Evolutionary conservation across 2,329 filamentous ascomycete species (phyloP).

Genomic region (Corinectria fuckeliana): DNA sequence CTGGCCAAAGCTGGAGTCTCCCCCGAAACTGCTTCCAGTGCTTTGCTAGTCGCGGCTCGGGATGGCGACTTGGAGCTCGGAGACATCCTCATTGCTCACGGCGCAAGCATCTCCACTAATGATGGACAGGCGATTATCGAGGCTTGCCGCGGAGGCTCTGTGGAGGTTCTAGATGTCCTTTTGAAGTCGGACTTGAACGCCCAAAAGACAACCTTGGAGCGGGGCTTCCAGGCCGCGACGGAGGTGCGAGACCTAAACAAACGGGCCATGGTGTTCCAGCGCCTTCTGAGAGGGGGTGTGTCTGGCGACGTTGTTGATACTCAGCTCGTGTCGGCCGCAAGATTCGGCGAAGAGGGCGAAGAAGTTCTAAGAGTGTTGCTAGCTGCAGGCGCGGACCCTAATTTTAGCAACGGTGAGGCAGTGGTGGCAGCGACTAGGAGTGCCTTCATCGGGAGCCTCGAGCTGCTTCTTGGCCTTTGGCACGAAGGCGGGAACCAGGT

Average conservation of each 20-base stretch:
- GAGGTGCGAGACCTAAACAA: slow-evolving; percentile 57
- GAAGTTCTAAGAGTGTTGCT: slow-evolving; percentile 59
- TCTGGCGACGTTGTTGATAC: slow-evolving; percentile 58
- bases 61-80: slow-evolving; percentile 61
- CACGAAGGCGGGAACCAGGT: slow-evolving; percentile 51
- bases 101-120: slow-evolving; percentile 57
- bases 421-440: slow-evolving; percentile 61
- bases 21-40: slow-evolving; percentile 53
- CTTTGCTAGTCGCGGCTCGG: slow-evolving; percentile 57
- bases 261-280: slow-evolving; percentile 56
- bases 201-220: slow-evolving; percentile 52
- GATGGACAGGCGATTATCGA: slow-evolving; percentile 62
- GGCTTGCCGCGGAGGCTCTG: slow-evolving; percentile 58
- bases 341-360: slow-evolving; percentile 57
- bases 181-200: slow-evolving; percentile 50
- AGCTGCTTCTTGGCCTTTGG: slow-evolving; percentile 58
- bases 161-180: slow-evolving; percentile 58
- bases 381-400: slow-evolving; percentile 59
- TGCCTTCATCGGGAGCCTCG: slow-evolving; percentile 56
- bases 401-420: slow-evolving; percentile 61
- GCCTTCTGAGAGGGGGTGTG: slow-evolving; percentile 58
- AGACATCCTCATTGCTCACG: slow-evolving; percentile 57
- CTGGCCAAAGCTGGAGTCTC: slow-evolving; percentile 56
- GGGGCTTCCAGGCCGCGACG: slow-evolving; percentile 62
- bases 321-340: slow-evolving; percentile 59